Percentiles rank a stretch among this genome's conserved stretches.
Conservation (phyloP, 2,329 filamentous ascomycete species). For the Periconia macrospinosa region DNA sequence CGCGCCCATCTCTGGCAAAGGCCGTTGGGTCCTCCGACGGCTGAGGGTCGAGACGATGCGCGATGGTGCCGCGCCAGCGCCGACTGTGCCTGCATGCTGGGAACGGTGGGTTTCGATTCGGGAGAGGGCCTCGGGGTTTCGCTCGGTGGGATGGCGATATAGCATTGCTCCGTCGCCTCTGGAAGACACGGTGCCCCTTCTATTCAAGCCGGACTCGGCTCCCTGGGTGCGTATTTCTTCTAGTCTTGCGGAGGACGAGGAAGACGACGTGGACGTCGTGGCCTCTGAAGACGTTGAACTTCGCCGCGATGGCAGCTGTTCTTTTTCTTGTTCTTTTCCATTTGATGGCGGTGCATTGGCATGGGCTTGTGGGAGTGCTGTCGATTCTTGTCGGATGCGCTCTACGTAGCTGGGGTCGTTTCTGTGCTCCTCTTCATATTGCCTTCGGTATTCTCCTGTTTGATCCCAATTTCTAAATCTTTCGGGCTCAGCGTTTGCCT, state of each 20-base stretch:
- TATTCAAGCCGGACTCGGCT: conserved; percentile 15
- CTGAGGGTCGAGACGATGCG: conserved; percentile 47
- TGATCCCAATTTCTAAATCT: conserved; percentile 34
- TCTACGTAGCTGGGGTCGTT: conserved; percentile 20
- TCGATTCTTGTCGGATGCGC: conserved; percentile 6
- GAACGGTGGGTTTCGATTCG: conserved; percentile 72
- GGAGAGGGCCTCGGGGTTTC: conserved; percentile 69
- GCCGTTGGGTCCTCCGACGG: conserved; percentile 45
- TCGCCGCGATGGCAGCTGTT: conserved; percentile 22
- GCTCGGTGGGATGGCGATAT: conserved; percentile 52
- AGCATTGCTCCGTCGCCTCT: conserved; percentile 22
- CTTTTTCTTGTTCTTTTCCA: conserved; percentile 25
- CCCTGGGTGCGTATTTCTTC: conserved; percentile 34
- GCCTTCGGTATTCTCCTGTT: conserved; percentile 24
- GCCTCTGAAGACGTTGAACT: conserved; percentile 19
- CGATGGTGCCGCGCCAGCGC: conserved; percentile 45
- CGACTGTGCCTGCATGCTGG: conserved; percentile 73
- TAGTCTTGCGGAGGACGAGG: conserved; percentile 17
- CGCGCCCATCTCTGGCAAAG: conserved; percentile 69
- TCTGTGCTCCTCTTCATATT: conserved; percentile 25
- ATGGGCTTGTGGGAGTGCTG: not conserved
- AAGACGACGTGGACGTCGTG: conserved; percentile 21
- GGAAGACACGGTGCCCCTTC: conserved; percentile 23
- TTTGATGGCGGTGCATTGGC: conserved; percentile 9
- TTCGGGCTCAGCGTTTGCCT: conserved; percentile 30